Base-by-base conservation (phyloP, 148 eudicot genomes). In the Cornus kousa region DNA sequence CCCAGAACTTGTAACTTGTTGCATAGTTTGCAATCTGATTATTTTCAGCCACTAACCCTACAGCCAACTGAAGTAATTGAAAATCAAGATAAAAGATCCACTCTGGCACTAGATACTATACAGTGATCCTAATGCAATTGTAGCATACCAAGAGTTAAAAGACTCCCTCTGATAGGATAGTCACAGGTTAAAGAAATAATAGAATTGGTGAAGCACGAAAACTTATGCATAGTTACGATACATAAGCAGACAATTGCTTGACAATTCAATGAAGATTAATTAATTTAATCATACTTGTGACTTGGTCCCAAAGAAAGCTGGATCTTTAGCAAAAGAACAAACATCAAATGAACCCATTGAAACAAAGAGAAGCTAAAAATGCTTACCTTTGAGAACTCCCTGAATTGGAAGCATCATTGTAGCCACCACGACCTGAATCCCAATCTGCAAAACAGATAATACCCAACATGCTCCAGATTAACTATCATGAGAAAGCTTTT, bases 391-490 rank as follows among this genome's bases (percentile, higher is more conserved):
- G 97, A 24, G 81, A 75, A 74, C 83, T 88, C 74, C 90, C 93
- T 1, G 85, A 77, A 73, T 77, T 83, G 68, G 88, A 77, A 77
- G 89, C 83, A 85, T 93, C 94, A 28, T 82, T 85, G 77, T 83
- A 90, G 82, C 88, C 93, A 86, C 91, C 97, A 78, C 91, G 98
- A 60, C 90, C 92, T 50, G 94, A 81, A 67, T 90, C 98, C 98
- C 97, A 96, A 75, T 92, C 99, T 94, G 87, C 68, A 79, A 64
- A 74, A 62, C 13, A 69, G 73, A 72, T 39, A 70, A 46, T 16
- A 14, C 37, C 20, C 59, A 22, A n/a, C 28, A 68, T 32, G 76
- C 31, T 46, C 35, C 16, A 40, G 19, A 39, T 43, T 31, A 16
- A 43, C 9, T 43, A 43, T 43, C 48, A 43, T 43, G 5, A 9